Conservation (phyloP, 1,284 basidiomycete genomes). For the Heterobasidion irregulare region DNA sequence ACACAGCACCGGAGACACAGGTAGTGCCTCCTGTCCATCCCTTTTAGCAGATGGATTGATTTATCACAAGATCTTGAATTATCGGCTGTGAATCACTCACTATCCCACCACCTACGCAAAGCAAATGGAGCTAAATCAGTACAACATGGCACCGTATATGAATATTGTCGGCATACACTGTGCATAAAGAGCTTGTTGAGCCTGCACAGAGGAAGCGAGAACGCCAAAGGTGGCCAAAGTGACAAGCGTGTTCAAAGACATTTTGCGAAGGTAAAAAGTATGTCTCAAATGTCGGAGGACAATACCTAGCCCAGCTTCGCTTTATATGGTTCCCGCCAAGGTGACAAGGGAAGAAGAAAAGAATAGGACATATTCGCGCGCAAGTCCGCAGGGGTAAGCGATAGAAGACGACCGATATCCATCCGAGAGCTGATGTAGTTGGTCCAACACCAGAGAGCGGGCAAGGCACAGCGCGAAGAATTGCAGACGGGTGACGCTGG, state of each 20-base stretch:
- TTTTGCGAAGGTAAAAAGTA: not conserved
- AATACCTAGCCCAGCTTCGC: not conserved
- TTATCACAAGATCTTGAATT: not conserved
- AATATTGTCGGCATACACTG: slow-evolving; percentile 13
- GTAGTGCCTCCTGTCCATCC: slow-evolving; percentile 32
- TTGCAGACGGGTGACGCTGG: not conserved
- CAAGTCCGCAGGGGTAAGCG: too few relatives aligned
- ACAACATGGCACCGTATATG: not conserved
- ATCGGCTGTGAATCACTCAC: slow-evolving; percentile 8
- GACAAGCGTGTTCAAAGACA: not conserved
- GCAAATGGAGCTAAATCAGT: not conserved
- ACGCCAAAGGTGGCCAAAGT: not conserved
- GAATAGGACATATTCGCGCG: too few relatives aligned
- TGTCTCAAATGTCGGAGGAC: not conserved
- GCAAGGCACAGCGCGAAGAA: not conserved
- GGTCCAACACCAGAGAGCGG: not conserved
- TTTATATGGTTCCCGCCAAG: not conserved
- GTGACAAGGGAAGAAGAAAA: too few relatives aligned
- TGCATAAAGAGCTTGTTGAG: slow-evolving; percentile 1
- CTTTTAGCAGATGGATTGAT: slow-evolving; percentile 7
- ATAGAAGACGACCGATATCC: not conserved
- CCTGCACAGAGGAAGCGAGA: not conserved
- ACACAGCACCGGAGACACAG: slow-evolving; percentile 28
- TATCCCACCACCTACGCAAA: slow-evolving; percentile 15
- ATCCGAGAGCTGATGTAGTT: not conserved